phyloP scores from a whole-genome alignment of 331 rosid species.

The Spiraea crenata region DNA sequence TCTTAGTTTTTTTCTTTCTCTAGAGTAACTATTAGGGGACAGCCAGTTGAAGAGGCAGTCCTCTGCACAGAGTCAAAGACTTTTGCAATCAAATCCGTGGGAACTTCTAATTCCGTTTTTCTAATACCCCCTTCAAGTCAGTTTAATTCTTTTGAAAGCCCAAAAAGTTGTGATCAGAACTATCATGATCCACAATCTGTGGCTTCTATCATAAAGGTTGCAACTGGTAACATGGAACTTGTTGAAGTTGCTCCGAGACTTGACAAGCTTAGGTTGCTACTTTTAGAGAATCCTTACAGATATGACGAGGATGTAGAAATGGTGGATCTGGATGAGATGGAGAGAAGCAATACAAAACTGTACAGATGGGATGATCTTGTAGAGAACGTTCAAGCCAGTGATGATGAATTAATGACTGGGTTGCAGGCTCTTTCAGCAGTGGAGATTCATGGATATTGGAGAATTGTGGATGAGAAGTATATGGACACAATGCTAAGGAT shows the following conservation, averaged over 20 bases:
- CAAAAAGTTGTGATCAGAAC: slow-evolving; percentile 29
- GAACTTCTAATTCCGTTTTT: slow-evolving; percentile 83
- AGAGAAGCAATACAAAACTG: slow-evolving; percentile 28
- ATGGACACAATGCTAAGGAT: slow-evolving; percentile 69
- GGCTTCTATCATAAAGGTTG: slow-evolving; percentile 68
- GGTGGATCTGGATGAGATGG: slow-evolving; percentile 36
- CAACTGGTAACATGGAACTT: slow-evolving; percentile 82
- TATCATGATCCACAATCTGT: slow-evolving; percentile 35
- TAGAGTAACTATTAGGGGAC: slow-evolving; percentile 80
- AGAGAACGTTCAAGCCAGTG: slow-evolving; percentile 72
- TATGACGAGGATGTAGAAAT: slow-evolving; percentile 48
- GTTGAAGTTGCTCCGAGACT: slow-evolving; percentile 79
- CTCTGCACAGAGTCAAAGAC: slow-evolving; percentile 80
- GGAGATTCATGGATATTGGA: slow-evolving; percentile 81
- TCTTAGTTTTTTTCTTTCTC: slow-evolving; percentile 9
- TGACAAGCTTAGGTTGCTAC: slow-evolving; percentile 79
- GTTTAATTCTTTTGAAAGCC: slow-evolving; percentile 34
- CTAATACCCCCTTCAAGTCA: slow-evolving; percentile 68
- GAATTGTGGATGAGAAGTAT: slow-evolving; percentile 69
- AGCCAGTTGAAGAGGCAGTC: slow-evolving; percentile 85
- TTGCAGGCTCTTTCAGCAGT: slow-evolving; percentile 63
- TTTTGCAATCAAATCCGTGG: slow-evolving; percentile 74
- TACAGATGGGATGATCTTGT: slow-evolving; percentile 75
- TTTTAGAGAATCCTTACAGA: slow-evolving; percentile 55
- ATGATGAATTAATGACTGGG: slow-evolving; percentile 65